Evolutionary conservation across 2,329 filamentous ascomycete genomes (phyloP).

Genomic region (Claviceps sp.): DNA sequence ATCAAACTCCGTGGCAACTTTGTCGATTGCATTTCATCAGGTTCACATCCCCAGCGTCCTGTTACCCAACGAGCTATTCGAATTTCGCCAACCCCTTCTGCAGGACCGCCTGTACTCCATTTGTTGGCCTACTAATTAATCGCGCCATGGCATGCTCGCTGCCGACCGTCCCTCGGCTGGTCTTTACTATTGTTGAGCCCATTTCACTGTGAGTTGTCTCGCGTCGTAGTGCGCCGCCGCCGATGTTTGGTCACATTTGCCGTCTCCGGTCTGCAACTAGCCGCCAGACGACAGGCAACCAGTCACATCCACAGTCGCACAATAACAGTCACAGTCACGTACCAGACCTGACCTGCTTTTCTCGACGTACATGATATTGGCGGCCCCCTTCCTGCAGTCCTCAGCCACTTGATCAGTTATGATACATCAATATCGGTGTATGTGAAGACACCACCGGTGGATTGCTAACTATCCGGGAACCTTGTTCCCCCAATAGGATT

Average conservation of each 20-base stretch:
- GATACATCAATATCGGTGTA: neutral
- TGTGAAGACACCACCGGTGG: neutral
- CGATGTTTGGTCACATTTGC: conserved; percentile 1
- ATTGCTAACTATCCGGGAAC: conserved; percentile 8
- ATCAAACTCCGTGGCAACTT: neutral
- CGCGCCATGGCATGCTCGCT: conserved; percentile 45
- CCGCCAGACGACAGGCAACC: too few species aligned
- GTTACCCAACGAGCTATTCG: neutral
- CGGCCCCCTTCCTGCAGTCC: neutral
- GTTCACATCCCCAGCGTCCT: neutral
- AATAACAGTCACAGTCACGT: neutral
- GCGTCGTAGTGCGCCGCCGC: neutral
- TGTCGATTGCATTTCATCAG: neutral
- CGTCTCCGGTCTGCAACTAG: neutral
- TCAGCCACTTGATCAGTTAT: neutral
- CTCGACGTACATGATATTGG: neutral
- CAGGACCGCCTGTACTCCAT: neutral
- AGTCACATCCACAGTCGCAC: neutral
- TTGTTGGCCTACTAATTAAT: neutral
- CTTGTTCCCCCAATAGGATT: conserved; percentile 28
- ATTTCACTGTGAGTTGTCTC: conserved; percentile 45
- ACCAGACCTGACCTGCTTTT: neutral
- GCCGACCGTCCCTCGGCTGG: conserved; percentile 47
- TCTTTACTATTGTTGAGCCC: conserved; percentile 58
- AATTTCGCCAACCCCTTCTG: neutral